phyloP scores from a whole-genome alignment of 2,329 filamentous ascomycete species.

The Rutstroemia sydowiana region DNA sequence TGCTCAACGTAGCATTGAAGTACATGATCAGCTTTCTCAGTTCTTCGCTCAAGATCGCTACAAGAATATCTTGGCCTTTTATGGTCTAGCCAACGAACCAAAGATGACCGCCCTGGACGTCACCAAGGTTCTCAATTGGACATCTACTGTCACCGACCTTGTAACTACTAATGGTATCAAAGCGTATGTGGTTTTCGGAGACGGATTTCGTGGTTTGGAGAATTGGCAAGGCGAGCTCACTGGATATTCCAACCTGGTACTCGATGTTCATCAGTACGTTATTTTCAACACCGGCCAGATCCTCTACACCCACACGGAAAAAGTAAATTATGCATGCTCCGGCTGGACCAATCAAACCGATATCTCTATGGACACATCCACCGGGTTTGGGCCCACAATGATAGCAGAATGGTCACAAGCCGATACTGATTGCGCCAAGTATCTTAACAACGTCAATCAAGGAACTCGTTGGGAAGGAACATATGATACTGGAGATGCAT shows the following conservation, averaged over 20 bases:
- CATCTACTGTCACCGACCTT: conserved; percentile 60
- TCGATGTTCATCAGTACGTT: conserved; percentile 98
- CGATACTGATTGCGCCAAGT: conserved; percentile 84
- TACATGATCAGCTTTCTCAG: conserved; percentile 77
- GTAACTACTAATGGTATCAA: conserved; percentile 72
- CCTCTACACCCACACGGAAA: conserved; percentile 69
- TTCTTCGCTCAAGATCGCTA: conserved; percentile 95
- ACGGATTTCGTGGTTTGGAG: conserved; percentile 84
- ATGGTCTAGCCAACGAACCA: conserved; percentile 92
- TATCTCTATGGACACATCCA: conserved; percentile 61
- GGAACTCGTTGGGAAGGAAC: conserved; percentile 92
- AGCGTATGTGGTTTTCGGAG: conserved; percentile 74
- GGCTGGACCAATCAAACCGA: conserved; percentile 78
- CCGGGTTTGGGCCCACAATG: conserved; percentile 86
- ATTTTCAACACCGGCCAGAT: conserved; percentile 94
- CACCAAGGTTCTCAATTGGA: conserved; percentile 70
- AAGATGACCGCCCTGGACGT: conserved; percentile 68
- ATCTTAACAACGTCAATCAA: conserved; percentile 82
- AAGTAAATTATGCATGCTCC: conserved; percentile 79
- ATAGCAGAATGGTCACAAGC: conserved; percentile 97
- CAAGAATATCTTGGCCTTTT: conserved; percentile 84
- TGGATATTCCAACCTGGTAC: conserved; percentile 62
- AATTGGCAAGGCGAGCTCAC: conserved; percentile 86
- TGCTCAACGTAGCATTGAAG: conserved; percentile 71
- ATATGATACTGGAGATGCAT: conserved; percentile 57